These are phyloP conservation scores for Gloeophyllum trabeum DNA, from an alignment of 768 basidiomycete genomes.

Conservation along the genomic window DNA sequence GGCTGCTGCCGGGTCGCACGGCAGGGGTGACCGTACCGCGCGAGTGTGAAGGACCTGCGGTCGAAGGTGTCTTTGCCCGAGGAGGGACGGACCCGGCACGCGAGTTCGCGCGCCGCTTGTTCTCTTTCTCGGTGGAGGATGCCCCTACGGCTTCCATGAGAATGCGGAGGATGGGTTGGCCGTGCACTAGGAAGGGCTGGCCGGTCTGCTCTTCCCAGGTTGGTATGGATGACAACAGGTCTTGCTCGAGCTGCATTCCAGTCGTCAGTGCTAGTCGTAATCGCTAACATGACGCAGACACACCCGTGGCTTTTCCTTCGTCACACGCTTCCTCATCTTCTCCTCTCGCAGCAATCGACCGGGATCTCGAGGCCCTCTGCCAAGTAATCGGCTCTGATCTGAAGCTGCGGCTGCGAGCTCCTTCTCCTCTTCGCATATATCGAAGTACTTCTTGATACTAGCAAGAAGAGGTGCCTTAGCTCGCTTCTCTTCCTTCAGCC, in stretches of 20 bases:
- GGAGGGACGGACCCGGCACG: constrained; percentile 50
- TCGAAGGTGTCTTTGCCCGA: constrained; percentile 48
- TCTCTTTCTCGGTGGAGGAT: constrained; percentile 65
- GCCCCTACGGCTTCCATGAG: constrained; percentile 60
- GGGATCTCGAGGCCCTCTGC: constrained; percentile 73
- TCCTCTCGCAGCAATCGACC: constrained; percentile 86
- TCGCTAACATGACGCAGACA: too few species aligned
- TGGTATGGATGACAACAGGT: constrained; percentile 68
- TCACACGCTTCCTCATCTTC: constrained; percentile 93
- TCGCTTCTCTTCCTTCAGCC: constrained; percentile 74
- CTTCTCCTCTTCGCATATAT: constrained; percentile 82
- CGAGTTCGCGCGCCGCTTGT: constrained; percentile 32
- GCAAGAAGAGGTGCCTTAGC: constrained; percentile 68
- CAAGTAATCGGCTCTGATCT: constrained; percentile 74
- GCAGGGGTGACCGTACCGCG: constrained; percentile 51
- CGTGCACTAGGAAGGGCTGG: constrained; percentile 75
- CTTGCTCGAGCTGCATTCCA: constrained; percentile 72
- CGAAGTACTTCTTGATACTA: constrained; percentile 79
- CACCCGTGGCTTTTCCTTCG: constrained; percentile 88
- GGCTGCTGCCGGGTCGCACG: constrained; percentile 40
- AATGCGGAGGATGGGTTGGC: constrained; percentile 67
- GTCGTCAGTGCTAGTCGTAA: too few species aligned
- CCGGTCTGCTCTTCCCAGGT: constrained; percentile 76
- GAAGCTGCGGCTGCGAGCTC: constrained; percentile 73
- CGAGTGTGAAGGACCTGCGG: constrained; percentile 17